phyloP scores from a whole-genome alignment of 225 moss, liverwort and hornwort genomes.

The Bryum argenteum region DNA sequence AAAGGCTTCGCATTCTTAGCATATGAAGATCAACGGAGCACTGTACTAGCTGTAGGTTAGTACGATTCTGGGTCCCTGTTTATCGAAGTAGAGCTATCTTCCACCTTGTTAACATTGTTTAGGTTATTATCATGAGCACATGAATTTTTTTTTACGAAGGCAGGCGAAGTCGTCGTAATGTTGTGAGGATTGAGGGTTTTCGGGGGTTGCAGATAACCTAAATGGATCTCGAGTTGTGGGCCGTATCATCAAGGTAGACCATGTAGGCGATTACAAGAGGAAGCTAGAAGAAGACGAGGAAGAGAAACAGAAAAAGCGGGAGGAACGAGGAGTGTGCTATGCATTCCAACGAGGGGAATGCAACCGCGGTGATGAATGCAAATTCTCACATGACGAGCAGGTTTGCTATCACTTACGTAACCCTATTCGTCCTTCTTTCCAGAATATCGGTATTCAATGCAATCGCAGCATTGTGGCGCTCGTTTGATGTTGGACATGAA shows the following conservation, averaged over 20 bases:
- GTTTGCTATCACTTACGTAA: constrained; percentile 32
- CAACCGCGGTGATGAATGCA: constrained; percentile 84
- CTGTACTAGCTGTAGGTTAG: constrained; percentile 94
- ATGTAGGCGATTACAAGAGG: constrained; percentile 93
- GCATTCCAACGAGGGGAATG: constrained; percentile 97
- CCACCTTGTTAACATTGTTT: background rate
- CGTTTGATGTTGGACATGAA: constrained; percentile 11
- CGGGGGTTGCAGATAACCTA: constrained; percentile 74
- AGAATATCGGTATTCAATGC: background rate
- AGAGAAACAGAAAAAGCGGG: constrained; percentile 82
- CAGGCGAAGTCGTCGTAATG: background rate
- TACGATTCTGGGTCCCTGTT: constrained; percentile 7
- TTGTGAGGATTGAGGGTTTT: background rate
- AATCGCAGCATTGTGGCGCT: background rate
- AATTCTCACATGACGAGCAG: constrained; percentile 89
- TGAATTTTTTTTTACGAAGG: background rate
- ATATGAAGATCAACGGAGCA: constrained; percentile 96
- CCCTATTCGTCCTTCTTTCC: background rate
- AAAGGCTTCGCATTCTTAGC: constrained; percentile 97
- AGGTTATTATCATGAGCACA: background rate
- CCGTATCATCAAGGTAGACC: constrained; percentile 92
- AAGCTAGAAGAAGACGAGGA: constrained; percentile 95
- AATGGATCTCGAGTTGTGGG: constrained; percentile 85
- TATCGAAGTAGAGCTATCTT: background rate
- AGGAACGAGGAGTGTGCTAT: constrained; percentile 93